These are phyloP conservation scores for Penicillium maclennaniae DNA, from an alignment of 495 filamentous ascomycete genomes.

Conservation along the genomic window DNA sequence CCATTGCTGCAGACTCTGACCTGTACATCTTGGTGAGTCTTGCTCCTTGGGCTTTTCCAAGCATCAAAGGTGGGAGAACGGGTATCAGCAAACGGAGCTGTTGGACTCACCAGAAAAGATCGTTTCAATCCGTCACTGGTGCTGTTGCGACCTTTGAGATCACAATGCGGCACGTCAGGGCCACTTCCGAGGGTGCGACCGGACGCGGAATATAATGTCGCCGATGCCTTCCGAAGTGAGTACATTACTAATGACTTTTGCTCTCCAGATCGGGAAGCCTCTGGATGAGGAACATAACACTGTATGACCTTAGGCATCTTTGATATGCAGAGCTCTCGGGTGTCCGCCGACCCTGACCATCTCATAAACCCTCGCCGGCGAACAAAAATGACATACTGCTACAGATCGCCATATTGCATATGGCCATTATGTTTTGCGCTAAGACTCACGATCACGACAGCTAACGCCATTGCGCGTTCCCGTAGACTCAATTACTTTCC, in stretches of 20 bases:
- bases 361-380: background rate
- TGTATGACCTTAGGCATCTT: background rate
- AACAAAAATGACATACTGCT: background rate
- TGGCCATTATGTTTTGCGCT: background rate
- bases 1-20: conserved; percentile 39
- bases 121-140: conserved; percentile 11
- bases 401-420: background rate
- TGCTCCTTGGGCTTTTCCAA: background rate
- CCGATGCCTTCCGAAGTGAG: background rate
- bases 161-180: conserved; percentile 16
- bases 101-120: conserved; percentile 16
- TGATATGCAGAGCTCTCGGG: background rate
- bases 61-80: too few relatives aligned
- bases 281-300: background rate
- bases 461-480: background rate
- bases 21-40: conserved; percentile 14
- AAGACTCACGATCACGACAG: background rate
- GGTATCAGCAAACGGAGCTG: background rate
- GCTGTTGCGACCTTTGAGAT: conserved; percentile 7
- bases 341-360: background rate
- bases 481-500: conserved; percentile 2
- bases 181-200: conserved; percentile 16
- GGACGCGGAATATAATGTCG: conserved; percentile 8
- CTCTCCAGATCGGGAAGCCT: background rate
- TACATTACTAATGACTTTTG: conserved; percentile 2